A percentile compares a stretch with the other conserved stretches of the same genome.
Conservation (phyloP, 352 stramenopile genomes). For the Pythium brachiatum region DNA sequence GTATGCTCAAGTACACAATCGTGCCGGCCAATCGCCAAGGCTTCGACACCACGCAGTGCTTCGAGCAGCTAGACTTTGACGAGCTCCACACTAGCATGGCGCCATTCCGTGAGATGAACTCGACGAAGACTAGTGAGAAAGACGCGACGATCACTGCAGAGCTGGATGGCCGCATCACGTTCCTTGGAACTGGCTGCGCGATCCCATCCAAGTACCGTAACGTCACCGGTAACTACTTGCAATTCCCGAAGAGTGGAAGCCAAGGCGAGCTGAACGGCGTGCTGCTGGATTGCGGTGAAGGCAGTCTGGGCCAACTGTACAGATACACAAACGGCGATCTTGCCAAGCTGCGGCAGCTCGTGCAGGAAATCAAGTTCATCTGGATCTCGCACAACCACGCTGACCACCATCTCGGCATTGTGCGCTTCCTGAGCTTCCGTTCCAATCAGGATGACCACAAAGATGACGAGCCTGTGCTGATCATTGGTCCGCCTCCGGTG, state of each 20-base stretch:
- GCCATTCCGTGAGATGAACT: conserved; percentile 11
- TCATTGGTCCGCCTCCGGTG: conserved; percentile 92
- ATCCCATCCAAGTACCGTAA: conserved; percentile 98
- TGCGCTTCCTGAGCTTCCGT: conserved; percentile 87
- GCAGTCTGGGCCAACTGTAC: conserved; percentile 92
- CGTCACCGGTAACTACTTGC: conserved; percentile 94
- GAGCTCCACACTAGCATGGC: conserved; percentile 41
- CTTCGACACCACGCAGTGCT: conserved; percentile 58
- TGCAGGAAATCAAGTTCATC: conserved; percentile 85
- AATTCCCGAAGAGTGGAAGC: conserved; percentile 33
- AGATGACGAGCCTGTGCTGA: conserved; percentile 66
- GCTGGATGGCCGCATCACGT: conserved; percentile 72
- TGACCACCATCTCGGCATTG: conserved; percentile 95
- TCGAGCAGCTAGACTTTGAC: conserved; percentile 43
- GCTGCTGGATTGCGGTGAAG: conserved; percentile 97
- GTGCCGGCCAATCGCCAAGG: conserved; percentile 55
- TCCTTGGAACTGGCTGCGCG: conserved; percentile 96
- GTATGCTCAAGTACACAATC: conserved; percentile 72
- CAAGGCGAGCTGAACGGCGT: conserved; percentile 47
- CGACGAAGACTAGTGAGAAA: neutral
- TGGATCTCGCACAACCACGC: conserved; percentile 98
- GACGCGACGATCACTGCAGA: conserved; percentile 10
- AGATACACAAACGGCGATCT: conserved; percentile 48
- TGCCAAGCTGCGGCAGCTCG: conserved; percentile 41
- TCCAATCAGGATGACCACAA: conserved; percentile 7